Evolutionary conservation across 2,329 filamentous ascomycete genomes (phyloP), one percentile per base, ranked within the genome.

Genomic region (Pseudophaeomoniella oleicola): DNA sequence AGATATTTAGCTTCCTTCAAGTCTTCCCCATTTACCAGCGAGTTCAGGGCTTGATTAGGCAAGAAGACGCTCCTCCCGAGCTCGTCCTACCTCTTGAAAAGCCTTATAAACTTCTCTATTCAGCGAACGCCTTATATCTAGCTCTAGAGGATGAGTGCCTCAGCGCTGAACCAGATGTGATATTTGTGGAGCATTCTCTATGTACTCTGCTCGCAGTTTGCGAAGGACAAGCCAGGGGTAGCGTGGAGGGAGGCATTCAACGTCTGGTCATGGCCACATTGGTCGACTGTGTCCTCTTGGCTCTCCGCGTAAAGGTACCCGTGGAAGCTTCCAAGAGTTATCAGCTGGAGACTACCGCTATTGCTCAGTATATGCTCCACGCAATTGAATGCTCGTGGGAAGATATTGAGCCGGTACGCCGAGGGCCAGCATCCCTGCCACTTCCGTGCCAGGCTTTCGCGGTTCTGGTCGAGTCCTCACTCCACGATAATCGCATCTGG

Each of bases 21-120:
- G 71, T 72, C 13, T 75, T 90, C 38, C 80, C 83, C 1, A 72
- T 76, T 1, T 74, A 84, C 45, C 68, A 72, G 30, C 67, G 69
- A 36, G 64, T 82, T 19, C 54, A 80, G 16, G 62, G 67, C 16
- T 63, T 70, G 16, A 69, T 90, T 36, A 67, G 71, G 36, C 65
- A 67, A 5, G 56, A 64, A 2, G 51, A 57, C 1, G 64, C 63
- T n/a, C 62, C 68, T 0, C 70, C 76, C 40, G 56, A 60, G 9
- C 68, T 78, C 9, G 60, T 86, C 1, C 86, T 90, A 41, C 78
- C 81, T 4, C 55, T 71, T 2, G 68, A 71, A 1, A 75, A 80
- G 40, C 78, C 79, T 2, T 86, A 76, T 62, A 81, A 79, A 46
- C 75, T 75, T 2, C 64, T 86, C 1, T 92, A 87, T 51, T 78